These are phyloP conservation scores for Marasmius tenuissimus DNA, from an alignment of 1,284 basidiomycete genomes.

Conservation along the genomic window DNA sequence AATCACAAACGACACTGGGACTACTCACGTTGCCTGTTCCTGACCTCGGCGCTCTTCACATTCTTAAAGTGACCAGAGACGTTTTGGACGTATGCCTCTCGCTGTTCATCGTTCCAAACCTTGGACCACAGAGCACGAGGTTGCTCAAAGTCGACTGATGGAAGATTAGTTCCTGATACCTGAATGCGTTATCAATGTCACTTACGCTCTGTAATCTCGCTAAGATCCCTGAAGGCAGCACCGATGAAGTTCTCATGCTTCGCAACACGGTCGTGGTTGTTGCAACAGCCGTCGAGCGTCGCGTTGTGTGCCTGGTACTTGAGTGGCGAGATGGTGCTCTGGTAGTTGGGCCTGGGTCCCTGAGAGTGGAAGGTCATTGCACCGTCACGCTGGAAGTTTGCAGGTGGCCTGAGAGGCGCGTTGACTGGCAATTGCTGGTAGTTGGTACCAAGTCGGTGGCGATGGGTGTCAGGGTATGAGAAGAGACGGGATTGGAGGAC, in stretches of 20 bases:
- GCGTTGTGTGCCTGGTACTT: slow-evolving; percentile 42
- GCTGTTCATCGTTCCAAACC: slow-evolving; percentile 73
- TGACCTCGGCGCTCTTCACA: slow-evolving; percentile 67
- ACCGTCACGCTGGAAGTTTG: slow-evolving; percentile 89
- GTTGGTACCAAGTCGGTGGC: slow-evolving; percentile 84
- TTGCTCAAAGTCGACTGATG: slow-evolving; percentile 86
- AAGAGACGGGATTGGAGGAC: slow-evolving; percentile 92
- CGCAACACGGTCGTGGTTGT: slow-evolving; percentile 38
- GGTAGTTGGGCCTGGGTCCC: slow-evolving; percentile 84
- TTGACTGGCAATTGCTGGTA: slow-evolving; percentile 92
- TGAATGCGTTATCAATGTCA: neutral
- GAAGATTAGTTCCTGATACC: slow-evolving; percentile 6
- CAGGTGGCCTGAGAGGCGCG: slow-evolving; percentile 67
- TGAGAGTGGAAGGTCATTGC: slow-evolving; percentile 73
- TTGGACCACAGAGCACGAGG: slow-evolving; percentile 79
- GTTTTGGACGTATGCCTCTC: slow-evolving; percentile 75
- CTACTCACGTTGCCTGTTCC: slow-evolving; percentile 65
- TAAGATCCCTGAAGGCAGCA: slow-evolving; percentile 72
- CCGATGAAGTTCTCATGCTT: slow-evolving; percentile 80
- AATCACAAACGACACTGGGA: neutral
- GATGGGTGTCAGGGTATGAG: slow-evolving; percentile 94
- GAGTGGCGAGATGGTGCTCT: slow-evolving; percentile 70
- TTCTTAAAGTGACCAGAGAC: slow-evolving; percentile 72
- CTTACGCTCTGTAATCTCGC: slow-evolving; percentile 77
- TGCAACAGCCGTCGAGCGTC: slow-evolving; percentile 35